Percentiles rank a stretch among this genome's conserved stretches.
Evolutionary conservation across 345 rosid genomes (phyloP).

Genomic region (Eucalyptus virginea): DNA sequence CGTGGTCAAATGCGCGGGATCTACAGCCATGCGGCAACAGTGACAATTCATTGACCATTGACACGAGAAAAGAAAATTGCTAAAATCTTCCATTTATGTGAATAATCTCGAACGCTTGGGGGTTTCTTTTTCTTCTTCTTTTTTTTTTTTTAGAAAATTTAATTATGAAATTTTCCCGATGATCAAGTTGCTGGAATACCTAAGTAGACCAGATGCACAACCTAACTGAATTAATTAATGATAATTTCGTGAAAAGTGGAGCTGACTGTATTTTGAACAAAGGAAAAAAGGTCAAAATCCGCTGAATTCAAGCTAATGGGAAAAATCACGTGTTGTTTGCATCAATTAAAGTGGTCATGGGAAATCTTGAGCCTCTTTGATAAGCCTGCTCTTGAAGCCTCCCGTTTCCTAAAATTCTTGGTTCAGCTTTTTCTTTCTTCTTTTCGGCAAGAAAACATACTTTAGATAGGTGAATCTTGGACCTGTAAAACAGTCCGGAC

Average conservation of each 20-base stretch:
- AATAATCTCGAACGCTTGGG: neutral
- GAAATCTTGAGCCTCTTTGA: neutral
- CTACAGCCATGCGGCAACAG: neutral
- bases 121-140: no score
- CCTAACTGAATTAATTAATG: neutral
- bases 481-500: neutral
- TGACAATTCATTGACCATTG: neutral
- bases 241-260: neutral
- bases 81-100: neutral
- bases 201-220: neutral
- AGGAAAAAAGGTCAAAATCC: neutral
- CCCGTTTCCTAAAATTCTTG: neutral
- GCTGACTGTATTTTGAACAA: neutral
- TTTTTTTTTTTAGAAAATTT: rapidly evolving
- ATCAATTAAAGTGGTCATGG: neutral
- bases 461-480: neutral
- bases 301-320: neutral
- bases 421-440: neutral
- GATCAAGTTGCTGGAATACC: neutral
- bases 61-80: neutral
- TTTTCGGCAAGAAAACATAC: neutral
- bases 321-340: neutral
- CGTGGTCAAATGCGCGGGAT: neutral
- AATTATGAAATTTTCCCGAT: neutral
- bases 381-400: neutral